Evolutionary conservation across 768 basidiomycete species (phyloP).

Genomic region (Dioszegia hungarica): DNA sequence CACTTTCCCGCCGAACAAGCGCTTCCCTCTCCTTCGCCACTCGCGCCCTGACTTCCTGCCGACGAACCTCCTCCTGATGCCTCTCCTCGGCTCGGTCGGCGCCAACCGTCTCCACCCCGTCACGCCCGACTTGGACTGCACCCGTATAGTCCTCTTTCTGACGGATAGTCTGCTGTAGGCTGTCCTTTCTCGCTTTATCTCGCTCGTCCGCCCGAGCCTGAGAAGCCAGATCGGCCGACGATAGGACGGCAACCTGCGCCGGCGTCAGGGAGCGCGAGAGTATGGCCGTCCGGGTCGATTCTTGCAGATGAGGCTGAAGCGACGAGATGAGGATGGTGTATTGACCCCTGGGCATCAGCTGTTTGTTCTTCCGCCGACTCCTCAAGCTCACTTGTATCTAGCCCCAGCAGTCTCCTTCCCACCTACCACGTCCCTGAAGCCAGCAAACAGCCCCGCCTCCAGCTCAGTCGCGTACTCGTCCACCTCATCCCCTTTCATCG

Average conservation of each 20-base stretch:
- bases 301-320: slow-evolving; percentile 29
- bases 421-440: slow-evolving; percentile 34
- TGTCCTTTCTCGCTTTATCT: slow-evolving; percentile 21
- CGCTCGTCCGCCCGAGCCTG: slow-evolving; percentile 34
- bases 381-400: slow-evolving; percentile 41
- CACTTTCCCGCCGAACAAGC: not conserved
- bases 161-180: slow-evolving; percentile 30
- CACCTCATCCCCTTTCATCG: slow-evolving; percentile 11
- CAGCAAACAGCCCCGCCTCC: slow-evolving; percentile 31
- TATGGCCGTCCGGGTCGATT: slow-evolving; percentile 25
- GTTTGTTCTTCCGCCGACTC: not conserved
- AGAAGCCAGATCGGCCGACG: slow-evolving; percentile 38
- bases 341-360: slow-evolving; percentile 29
- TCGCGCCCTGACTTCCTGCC: slow-evolving; percentile 1
- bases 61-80: slow-evolving; percentile 21
- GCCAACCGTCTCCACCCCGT: slow-evolving; percentile 37
- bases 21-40: slow-evolving; percentile 1
- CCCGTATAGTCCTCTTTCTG: slow-evolving; percentile 15
- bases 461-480: slow-evolving; percentile 29
- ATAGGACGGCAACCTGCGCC: slow-evolving; percentile 31
- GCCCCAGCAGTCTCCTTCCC: slow-evolving; percentile 38
- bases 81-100: slow-evolving; percentile 18
- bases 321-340: slow-evolving; percentile 37
- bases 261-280: slow-evolving; percentile 16
- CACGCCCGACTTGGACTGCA: slow-evolving; percentile 30